Percentiles rank a stretch among this genome's conserved stretches.
Conservation (phyloP, 2,329 filamentous ascomycete genomes). For the Chrysoporthe deuterocubensis region DNA sequence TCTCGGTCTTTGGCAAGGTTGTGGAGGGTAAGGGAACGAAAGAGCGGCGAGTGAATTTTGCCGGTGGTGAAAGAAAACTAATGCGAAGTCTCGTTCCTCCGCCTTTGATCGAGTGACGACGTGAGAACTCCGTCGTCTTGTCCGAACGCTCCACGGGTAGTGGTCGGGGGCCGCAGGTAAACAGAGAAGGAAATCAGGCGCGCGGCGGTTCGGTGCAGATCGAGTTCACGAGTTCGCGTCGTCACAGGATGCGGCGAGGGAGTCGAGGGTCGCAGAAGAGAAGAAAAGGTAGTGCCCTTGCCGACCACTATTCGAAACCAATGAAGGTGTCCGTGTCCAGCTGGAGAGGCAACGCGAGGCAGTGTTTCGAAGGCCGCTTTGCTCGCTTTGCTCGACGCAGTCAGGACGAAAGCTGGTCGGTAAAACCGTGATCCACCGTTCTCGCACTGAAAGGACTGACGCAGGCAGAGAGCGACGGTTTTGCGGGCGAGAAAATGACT, state of each 20-base stretch:
- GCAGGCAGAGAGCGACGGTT: constrained; percentile 17
- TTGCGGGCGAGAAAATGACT: constrained; percentile 21
- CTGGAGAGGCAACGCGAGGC: constrained; percentile 23
- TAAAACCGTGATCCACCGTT: constrained; percentile 24
- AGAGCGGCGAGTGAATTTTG: constrained; percentile 75
- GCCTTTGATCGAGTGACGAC: not conserved
- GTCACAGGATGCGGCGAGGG: not conserved
- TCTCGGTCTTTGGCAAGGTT: constrained; percentile 43
- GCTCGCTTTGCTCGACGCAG: constrained; percentile 25
- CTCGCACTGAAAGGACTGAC: constrained; percentile 17
- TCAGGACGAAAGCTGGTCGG: constrained; percentile 24
- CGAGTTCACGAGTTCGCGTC: not conserved
- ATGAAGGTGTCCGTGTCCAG: constrained; percentile 29
- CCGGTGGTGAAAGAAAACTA: constrained; percentile 44
- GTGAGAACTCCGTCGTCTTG: not conserved
- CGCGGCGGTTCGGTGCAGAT: not conserved
- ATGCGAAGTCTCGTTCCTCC: not conserved
- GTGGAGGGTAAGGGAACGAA: constrained; percentile 59
- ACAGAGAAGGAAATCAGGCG: not conserved
- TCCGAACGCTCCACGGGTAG: not conserved
- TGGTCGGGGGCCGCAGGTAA: not conserved
- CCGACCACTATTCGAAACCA: constrained; percentile 28
- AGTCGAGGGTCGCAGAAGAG: not conserved
- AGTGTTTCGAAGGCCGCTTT: constrained; percentile 17
- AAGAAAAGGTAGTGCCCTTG: constrained; percentile 20